Evolutionary conservation across 768 basidiomycete species (phyloP).

Genomic region (Lentinula edodes): DNA sequence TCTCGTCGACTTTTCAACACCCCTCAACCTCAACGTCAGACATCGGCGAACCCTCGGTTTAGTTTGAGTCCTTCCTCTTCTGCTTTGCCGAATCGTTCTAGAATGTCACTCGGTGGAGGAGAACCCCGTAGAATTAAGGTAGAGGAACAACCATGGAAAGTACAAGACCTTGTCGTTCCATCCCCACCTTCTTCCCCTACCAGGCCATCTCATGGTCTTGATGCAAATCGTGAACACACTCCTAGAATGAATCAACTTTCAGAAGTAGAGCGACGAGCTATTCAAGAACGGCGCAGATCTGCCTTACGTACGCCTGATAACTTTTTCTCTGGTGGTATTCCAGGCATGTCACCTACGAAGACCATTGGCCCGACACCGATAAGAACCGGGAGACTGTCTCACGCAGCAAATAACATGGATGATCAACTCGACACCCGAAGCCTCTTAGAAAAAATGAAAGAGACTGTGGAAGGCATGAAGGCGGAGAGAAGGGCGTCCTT

Average conservation of each 20-base stretch:
- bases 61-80: conserved; percentile 1
- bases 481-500: conserved; percentile 17
- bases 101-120: conserved; percentile 41
- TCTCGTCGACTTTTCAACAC: conserved; percentile 44
- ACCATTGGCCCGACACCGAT: background rate
- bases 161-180: conserved; percentile 49
- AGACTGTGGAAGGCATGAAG: conserved; percentile 44
- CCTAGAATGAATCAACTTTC: background rate
- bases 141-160: conserved; percentile 46
- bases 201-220: conserved; percentile 7
- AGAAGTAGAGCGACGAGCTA: conserved; percentile 33
- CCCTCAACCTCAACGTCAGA: conserved; percentile 36
- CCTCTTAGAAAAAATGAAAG: conserved; percentile 43
- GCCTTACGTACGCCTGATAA: conserved; percentile 42
- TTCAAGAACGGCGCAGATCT: conserved; percentile 57
- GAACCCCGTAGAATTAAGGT: conserved; percentile 44
- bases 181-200: conserved; percentile 12
- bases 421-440: conserved; percentile 33
- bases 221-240: conserved; percentile 10
- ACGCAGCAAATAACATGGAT: conserved; percentile 2
- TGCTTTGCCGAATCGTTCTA: conserved; percentile 9
- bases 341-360: conserved; percentile 37
- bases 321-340: conserved; percentile 46
- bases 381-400: background rate
- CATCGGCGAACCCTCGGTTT: background rate